Evolutionary conservation across 2,329 filamentous ascomycete species (phyloP).

Genomic region (Aciculosporium take): DNA sequence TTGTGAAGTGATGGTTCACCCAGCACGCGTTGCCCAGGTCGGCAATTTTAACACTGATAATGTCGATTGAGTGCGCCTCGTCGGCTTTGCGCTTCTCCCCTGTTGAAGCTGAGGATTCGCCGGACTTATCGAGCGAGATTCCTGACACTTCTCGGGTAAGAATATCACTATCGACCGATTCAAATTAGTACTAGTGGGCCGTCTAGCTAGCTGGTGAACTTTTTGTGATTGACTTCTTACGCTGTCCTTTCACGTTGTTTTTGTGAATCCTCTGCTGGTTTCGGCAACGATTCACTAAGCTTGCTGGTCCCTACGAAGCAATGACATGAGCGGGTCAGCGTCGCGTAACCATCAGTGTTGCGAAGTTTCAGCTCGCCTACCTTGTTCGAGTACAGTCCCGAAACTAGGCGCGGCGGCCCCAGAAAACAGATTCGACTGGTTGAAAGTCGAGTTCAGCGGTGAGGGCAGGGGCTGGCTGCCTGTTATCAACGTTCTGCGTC

Average conservation of each 20-base stretch:
- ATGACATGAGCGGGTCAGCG: background rate
- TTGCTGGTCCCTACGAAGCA: slow-evolving; percentile 19
- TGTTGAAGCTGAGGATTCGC: slow-evolving; percentile 32
- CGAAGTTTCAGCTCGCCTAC: slow-evolving; percentile 32
- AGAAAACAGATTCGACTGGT: slow-evolving; percentile 56
- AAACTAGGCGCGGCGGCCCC: slow-evolving; percentile 58
- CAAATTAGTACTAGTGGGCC: slow-evolving; percentile 4
- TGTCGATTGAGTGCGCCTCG: slow-evolving; percentile 45
- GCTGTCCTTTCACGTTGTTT: slow-evolving; percentile 85
- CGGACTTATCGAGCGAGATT: slow-evolving; percentile 74
- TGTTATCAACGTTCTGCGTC: slow-evolving; percentile 86
- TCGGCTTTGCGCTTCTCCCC: slow-evolving; percentile 51
- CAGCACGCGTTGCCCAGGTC: slow-evolving; percentile 97
- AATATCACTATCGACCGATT: slow-evolving; percentile 48
- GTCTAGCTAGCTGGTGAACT: background rate
- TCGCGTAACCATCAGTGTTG: background rate
- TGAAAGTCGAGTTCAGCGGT: slow-evolving; percentile 85
- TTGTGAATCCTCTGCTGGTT: slow-evolving; percentile 48
- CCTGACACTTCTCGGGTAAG: slow-evolving; percentile 87
- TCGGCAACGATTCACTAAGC: slow-evolving; percentile 32
- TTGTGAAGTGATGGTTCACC: slow-evolving; percentile 98
- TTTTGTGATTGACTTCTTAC: too few species aligned
- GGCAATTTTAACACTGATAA: slow-evolving; percentile 97
- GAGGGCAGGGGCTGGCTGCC: slow-evolving; percentile 93
- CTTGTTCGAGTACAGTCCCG: slow-evolving; percentile 70